These are phyloP conservation scores for Bifiguratus adelaidae DNA, from an alignment of 192 early-diverging fungal genomes.

Conservation along the genomic window DNA sequence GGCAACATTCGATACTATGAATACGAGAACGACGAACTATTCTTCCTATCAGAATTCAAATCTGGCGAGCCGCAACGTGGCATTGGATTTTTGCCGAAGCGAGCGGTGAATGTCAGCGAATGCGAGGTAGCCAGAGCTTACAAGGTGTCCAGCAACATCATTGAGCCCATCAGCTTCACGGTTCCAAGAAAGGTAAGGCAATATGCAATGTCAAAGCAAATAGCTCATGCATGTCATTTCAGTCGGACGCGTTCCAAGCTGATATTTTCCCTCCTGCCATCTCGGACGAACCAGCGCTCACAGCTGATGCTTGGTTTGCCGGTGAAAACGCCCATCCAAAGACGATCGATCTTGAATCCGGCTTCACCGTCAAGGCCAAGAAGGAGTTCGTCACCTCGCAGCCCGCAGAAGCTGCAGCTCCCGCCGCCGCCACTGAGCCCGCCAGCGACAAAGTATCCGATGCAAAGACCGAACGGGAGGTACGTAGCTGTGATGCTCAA, in stretches of 20 bases:
- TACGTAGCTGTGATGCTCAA: not conserved
- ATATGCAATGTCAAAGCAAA: no score
- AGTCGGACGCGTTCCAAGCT: conserved; percentile 93
- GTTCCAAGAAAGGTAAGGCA: conserved; percentile 81
- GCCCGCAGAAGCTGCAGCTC: no score
- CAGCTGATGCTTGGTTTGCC: conserved; percentile 86
- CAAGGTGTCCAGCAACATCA: conserved; percentile 80
- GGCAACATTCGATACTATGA: conserved; percentile 99
- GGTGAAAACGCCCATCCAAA: conserved; percentile 80
- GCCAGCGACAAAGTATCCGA: conserved; percentile 7
- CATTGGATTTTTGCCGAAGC: conserved; percentile 88
- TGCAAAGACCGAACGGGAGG: conserved; percentile 45
- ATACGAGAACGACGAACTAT: conserved; percentile 90
- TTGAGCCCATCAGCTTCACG: conserved; percentile 95
- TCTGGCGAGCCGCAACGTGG: conserved; percentile 91
- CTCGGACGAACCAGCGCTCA: conserved; percentile 71
- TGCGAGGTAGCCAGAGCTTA: conserved; percentile 89
- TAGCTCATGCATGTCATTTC: conserved; percentile 5
- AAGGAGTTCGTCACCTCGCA: conserved; percentile 74
- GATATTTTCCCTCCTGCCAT: conserved; percentile 88
- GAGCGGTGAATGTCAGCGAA: conserved; percentile 73
- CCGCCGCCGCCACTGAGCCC: conserved; percentile 6
- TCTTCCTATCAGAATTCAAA: conserved; percentile 79
- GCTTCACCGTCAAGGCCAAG: conserved; percentile 49
- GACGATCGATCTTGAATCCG: conserved; percentile 58